Conservation (phyloP, 1,284 basidiomycete species). For the Xerocomus minutiporus region DNA sequence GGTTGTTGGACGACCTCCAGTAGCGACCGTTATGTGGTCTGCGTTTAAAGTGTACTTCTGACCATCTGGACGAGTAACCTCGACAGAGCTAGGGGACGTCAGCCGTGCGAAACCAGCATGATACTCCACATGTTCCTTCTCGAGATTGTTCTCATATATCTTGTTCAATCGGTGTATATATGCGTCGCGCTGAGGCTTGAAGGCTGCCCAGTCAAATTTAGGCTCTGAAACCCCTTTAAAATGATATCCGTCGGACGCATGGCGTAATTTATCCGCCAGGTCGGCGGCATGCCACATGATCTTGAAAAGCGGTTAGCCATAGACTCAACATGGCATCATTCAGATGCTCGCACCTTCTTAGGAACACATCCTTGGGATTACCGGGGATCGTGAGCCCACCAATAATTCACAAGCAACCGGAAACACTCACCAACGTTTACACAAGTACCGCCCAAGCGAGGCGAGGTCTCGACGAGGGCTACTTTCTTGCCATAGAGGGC, state of each 20-base stretch:
- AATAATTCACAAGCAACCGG: neutral
- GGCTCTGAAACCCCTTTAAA: constrained; percentile 55
- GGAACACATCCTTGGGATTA: constrained; percentile 70
- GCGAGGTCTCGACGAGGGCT: constrained; percentile 79
- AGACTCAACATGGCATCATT: constrained; percentile 9
- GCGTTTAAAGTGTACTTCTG: constrained; percentile 64
- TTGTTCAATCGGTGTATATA: constrained; percentile 90
- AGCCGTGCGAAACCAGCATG: constrained; percentile 80
- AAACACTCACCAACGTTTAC: constrained; percentile 81
- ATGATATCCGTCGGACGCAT: constrained; percentile 78
- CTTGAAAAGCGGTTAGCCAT: constrained; percentile 38
- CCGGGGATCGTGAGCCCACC: constrained; percentile 5
- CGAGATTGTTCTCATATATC: constrained; percentile 89
- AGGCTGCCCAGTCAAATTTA: constrained; percentile 84
- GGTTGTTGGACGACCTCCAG: constrained; percentile 80
- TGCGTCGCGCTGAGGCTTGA: constrained; percentile 93
- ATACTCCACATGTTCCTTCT: constrained; percentile 86
- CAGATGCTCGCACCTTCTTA: constrained; percentile 59
- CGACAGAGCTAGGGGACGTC: constrained; percentile 58
- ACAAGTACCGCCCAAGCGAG: constrained; percentile 88
- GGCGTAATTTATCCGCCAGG: constrained; percentile 77
- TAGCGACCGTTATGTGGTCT: constrained; percentile 79
- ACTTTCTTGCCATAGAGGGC: constrained; percentile 93
- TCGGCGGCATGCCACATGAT: constrained; percentile 99
- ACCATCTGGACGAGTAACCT: constrained; percentile 64